These are phyloP conservation scores for Leersia perrieri DNA, from an alignment of 176 grass and related monocot genomes.

Conservation along the genomic window DNA sequence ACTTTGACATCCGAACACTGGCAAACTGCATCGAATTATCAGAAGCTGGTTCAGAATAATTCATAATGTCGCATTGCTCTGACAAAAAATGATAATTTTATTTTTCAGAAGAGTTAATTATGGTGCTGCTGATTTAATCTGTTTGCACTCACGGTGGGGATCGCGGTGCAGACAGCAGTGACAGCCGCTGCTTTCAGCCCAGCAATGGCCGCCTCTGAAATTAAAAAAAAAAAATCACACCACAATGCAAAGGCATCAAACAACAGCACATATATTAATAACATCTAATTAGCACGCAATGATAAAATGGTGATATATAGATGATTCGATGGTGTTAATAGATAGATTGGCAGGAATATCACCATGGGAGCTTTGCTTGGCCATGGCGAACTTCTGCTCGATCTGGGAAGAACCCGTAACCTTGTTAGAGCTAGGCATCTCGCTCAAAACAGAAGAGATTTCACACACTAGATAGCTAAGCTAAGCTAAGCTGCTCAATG, in stretches of 20 bases:
- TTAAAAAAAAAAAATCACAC: background rate
- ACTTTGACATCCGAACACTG: background rate
- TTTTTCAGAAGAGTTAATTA: background rate
- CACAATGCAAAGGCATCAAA: background rate
- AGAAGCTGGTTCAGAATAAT: background rate
- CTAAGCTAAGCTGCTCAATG: background rate
- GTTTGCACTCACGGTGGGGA: slow-evolving; percentile 4
- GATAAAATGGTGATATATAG: no score
- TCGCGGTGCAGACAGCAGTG: background rate
- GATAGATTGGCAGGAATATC: background rate
- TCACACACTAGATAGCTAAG: background rate
- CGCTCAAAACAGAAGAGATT: background rate
- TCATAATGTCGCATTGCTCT: background rate
- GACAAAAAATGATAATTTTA: background rate
- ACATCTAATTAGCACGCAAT: background rate
- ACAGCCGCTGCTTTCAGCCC: background rate
- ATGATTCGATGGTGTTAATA: background rate
- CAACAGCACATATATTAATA: background rate
- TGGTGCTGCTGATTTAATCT: background rate
- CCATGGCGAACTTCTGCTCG: slow-evolving; percentile 1
- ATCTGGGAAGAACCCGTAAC: background rate
- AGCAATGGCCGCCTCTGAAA: background rate
- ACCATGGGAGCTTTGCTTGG: slow-evolving; percentile 1
- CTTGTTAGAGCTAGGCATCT: background rate
- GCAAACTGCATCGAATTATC: background rate